A percentile compares a stretch with the other conserved stretches of the same genome.
Conservation (phyloP, 2,329 filamentous ascomycete species). For the Dactylonectria estremocensis region DNA sequence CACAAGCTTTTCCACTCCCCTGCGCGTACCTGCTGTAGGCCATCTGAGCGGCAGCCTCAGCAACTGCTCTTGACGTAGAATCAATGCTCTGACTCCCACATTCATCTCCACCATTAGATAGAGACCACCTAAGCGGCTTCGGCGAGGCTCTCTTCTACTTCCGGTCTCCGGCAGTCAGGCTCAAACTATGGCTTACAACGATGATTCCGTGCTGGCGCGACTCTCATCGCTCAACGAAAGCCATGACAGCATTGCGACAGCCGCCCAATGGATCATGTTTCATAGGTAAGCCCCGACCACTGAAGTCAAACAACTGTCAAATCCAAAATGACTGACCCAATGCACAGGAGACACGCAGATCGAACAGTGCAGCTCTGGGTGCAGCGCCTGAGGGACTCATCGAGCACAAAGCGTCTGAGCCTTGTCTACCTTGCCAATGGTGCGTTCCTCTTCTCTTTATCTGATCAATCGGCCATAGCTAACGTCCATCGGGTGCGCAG, state of each 20-base stretch:
- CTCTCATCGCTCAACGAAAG: conserved; percentile 96
- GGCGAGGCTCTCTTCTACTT: conserved; percentile 9
- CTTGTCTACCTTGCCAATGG: conserved; percentile 96
- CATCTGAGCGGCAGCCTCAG: conserved; percentile 48
- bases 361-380: conserved; percentile 94
- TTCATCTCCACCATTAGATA: conserved; percentile 23
- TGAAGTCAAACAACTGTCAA: not conserved
- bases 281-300: conserved; percentile 77
- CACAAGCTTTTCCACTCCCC: conserved; percentile 39
- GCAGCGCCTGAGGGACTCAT: conserved; percentile 88
- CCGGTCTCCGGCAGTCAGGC: conserved; percentile 3
- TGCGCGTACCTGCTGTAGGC: conserved; percentile 50
- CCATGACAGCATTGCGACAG: conserved; percentile 95
- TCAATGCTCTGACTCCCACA: conserved; percentile 33
- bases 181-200: conserved; percentile 87
- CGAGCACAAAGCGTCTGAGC: conserved; percentile 88
- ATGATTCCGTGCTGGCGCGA: conserved; percentile 95
- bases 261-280: conserved; percentile 99
- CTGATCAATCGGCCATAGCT: conserved; percentile 18
- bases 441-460: conserved; percentile 58
- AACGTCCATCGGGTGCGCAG: conserved; percentile 61
- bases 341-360: conserved; percentile 86
- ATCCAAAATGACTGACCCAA: conserved; percentile 20
- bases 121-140: conserved; percentile 17
- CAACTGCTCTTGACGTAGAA: conserved; percentile 44